Evolutionary conservation across 1,284 basidiomycete species (phyloP).

Genomic region (Crucibulum cyathiforme): DNA sequence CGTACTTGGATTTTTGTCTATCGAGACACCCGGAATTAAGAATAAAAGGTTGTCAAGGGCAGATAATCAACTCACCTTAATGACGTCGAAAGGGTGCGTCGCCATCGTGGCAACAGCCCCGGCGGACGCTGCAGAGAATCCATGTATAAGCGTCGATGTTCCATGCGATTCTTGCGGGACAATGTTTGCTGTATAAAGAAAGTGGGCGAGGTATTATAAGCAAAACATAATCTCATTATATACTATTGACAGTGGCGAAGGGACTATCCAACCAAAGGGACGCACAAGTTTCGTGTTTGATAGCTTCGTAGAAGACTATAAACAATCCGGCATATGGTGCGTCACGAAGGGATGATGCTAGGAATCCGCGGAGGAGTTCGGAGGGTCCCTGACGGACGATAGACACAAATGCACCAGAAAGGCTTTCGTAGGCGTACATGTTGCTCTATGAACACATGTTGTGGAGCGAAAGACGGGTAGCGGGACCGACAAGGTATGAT

Average conservation of each 20-base stretch:
- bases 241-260: neutral
- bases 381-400: slow-evolving; percentile 77
- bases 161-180: slow-evolving; percentile 47
- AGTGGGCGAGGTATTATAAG: neutral
- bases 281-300: slow-evolving; percentile 75
- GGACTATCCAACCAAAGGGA: slow-evolving; percentile 4
- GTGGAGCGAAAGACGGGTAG: slow-evolving; percentile 1
- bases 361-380: slow-evolving; percentile 88
- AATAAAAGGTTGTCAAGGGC: neutral
- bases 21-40: neutral
- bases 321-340: slow-evolving; percentile 97
- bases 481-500: neutral
- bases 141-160: slow-evolving; percentile 56
- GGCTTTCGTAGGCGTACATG: slow-evolving; percentile 75
- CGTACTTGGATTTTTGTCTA: slow-evolving; percentile 92
- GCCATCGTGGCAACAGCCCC: slow-evolving; percentile 81
- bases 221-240: slow-evolving; percentile 3
- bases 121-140: slow-evolving; percentile 73
- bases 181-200: slow-evolving; percentile 25
- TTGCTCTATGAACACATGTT: slow-evolving; percentile 63
- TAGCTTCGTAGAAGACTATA: slow-evolving; percentile 88
- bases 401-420: slow-evolving; percentile 65
- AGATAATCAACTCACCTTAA: slow-evolving; percentile 64
- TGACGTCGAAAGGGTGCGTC: slow-evolving; percentile 91
- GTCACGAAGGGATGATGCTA: slow-evolving; percentile 90